Evolutionary conservation across 805 yeast species (phyloP).

Genomic region (Danielia oregonensis): DNA sequence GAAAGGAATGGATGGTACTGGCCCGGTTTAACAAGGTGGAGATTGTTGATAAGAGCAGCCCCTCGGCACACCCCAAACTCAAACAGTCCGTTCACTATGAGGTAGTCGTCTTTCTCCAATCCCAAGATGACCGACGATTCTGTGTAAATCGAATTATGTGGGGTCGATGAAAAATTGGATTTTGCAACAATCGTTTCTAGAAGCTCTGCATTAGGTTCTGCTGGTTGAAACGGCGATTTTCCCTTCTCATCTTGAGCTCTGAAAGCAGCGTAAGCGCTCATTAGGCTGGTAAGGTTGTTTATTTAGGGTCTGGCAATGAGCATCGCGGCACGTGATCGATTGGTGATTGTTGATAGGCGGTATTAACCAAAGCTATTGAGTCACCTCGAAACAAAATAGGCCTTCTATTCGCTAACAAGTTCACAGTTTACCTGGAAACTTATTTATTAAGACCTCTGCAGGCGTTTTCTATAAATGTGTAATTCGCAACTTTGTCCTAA

Average conservation of each 20-base stretch:
- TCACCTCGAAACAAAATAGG: too few species aligned
- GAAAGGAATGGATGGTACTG: constrained; percentile 21
- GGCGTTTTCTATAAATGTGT: too few species aligned
- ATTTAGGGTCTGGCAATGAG: too few species aligned
- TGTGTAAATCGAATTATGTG: constrained; percentile 10
- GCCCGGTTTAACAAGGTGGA: constrained; percentile 27
- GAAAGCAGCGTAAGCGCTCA: constrained; percentile 18
- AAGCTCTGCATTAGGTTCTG: constrained; percentile 7
- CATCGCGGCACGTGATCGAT: too few species aligned
- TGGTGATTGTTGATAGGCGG: too few species aligned
- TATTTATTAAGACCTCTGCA: too few species aligned
- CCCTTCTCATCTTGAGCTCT: constrained; percentile 2
- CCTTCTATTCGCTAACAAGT: too few species aligned
- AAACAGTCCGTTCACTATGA: constrained; percentile 49
- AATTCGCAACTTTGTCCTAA: too few species aligned
- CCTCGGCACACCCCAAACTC: constrained; percentile 44
- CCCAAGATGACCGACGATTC: constrained; percentile 28
- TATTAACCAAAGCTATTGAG: too few species aligned
- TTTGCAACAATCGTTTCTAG: constrained; percentile 2
- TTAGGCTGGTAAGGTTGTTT: too few species aligned
- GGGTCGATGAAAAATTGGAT: constrained; percentile 6
- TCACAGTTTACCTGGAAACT: too few species aligned
- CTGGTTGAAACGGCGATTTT: constrained; percentile 2
- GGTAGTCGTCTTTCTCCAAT: constrained; percentile 37
- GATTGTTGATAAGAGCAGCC: constrained; percentile 41